Evolutionary conservation across 192 early-diverging fungal species (phyloP).

Genomic region (Backusella westeae): DNA sequence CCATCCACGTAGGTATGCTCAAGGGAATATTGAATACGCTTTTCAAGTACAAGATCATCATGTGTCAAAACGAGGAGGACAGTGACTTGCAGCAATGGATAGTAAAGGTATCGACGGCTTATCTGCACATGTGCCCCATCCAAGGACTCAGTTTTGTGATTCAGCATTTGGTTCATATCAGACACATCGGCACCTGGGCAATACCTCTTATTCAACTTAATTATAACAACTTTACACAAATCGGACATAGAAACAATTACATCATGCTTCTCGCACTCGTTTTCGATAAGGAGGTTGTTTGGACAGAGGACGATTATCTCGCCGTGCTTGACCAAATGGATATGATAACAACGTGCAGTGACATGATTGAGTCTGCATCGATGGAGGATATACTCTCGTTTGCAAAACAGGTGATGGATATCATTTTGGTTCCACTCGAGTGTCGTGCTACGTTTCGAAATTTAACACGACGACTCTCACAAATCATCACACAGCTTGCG

Average conservation of each 20-base stretch:
- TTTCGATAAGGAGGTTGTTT: background rate
- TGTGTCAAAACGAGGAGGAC: background rate
- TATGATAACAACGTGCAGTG: conserved; percentile 33
- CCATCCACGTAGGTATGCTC: background rate
- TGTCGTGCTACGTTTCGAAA: conserved; percentile 19
- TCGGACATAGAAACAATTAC: background rate
- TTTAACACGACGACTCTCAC: conserved; percentile 34
- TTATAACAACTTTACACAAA: background rate
- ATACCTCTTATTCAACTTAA: conserved; percentile 3
- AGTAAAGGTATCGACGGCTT: background rate
- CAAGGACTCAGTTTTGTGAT: background rate
- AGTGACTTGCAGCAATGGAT: background rate
- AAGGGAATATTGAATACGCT: background rate
- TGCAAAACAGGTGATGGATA: background rate
- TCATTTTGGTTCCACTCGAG: background rate
- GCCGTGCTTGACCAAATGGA: conserved; percentile 44
- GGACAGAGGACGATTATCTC: conserved; percentile 41
- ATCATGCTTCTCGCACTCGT: background rate
- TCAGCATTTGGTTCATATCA: background rate
- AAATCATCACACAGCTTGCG: conserved; percentile 34
- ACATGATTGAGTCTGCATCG: conserved; percentile 14
- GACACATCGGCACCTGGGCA: background rate
- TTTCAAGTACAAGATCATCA: background rate
- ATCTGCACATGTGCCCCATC: background rate
- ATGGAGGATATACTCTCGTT: background rate